Base-by-base conservation (phyloP, 2,329 filamentous ascomycete species). In the Neophaeococcomyces aloes region DNA sequence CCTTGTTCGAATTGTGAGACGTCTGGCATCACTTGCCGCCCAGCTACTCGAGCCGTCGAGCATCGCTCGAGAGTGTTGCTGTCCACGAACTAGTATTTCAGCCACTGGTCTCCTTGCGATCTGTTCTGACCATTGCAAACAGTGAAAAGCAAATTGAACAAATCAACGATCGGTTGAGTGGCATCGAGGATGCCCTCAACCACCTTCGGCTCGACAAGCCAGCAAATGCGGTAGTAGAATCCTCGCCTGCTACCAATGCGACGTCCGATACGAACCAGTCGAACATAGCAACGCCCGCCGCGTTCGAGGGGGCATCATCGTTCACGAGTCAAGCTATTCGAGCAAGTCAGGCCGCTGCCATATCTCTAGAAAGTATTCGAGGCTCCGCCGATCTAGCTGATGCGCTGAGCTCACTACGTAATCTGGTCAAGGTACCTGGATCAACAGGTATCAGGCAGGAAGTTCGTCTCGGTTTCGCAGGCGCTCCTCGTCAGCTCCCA, bases 151-250 rank as follows among this genome's bases (percentile, higher is more conserved):
- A 11, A 17, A 34, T 17, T 48, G 21, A 74, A 47, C 54, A 66
- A 10, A 72, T 75, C 39, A 70, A 72, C 51, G 64, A 69, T 23
- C 65, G 70, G 13, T 57, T 75, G 7, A 61, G 62, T 5, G 61
- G 62, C n/a, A 71, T 75, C 31, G 70, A 74, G 48, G 53, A 58
- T 38, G 56, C 65, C 7, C 56, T 70, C 11, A 60, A 63, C 23
- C 34, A 27, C 17, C 18, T 43, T 10, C 8, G 21, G 4, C 18
- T 43, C 2, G 35, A 25, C 14, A 27, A 27, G n/a, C 3, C 29
- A 14, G 27, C 40, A 3, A 18, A n/a, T 23, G 14, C 29, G 7
- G 13, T 43, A 13, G 17, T 31, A 15, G 31, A 43, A n/a, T 17
- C 29, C 3, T 29, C 29, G 13, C 14, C 33, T 19, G 15, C 33